Base-by-base conservation (phyloP, 768 basidiomycete species). In the Agrocybe praecox region DNA sequence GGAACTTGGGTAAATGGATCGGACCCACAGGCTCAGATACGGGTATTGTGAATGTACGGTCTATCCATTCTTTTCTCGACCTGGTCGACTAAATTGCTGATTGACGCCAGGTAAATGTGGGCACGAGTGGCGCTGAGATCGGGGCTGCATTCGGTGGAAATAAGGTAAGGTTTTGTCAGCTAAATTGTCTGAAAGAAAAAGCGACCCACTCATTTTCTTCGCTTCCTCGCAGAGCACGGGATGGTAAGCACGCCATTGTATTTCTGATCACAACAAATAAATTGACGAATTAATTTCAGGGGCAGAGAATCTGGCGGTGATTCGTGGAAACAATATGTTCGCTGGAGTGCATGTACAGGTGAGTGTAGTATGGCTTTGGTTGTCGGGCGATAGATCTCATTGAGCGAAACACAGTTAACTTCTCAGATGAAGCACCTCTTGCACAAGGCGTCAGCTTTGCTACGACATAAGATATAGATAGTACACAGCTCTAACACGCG, bases 241-340 rank as follows among this genome's bases (percentile, higher is more conserved):
- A 61, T 92, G 90, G 88, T 89, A 71, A 73, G 84, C 44, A 32
- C 45, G 49, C 29, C 49, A 47, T 56, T 46, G 29, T 18, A 55
- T 17, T 49, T 47, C 45, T 53, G n/a, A 57, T 55, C 52, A 46
- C 65, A 61, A 62, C n/a, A 62, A 54, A 54, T 65, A 67, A 64
- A 58, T 57, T 3, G n/a, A n/a, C n/a, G n/a, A n/a, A n/a, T 14
- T 17, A 49, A 62, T 61, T 66, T 33, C 62, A 90, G 90, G 94
- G 96, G 96, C 18, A 86, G 96, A 48, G 96, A 98, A 76, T 94
- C 92, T 7, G 96, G 96, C 36, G 96, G 96, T 51, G 96, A 98
- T 72, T 90, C 96, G n/a, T 98, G 96, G 96, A 95, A 96, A 71
- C 92, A 96, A 72, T 95, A 95, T 64, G 90, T 95, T 40, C 85